A percentile compares a stretch with the other conserved stretches of the same genome.
Evolutionary conservation across 106 monocot species (phyloP).

Genomic region (Apostasia shenzhenica): DNA sequence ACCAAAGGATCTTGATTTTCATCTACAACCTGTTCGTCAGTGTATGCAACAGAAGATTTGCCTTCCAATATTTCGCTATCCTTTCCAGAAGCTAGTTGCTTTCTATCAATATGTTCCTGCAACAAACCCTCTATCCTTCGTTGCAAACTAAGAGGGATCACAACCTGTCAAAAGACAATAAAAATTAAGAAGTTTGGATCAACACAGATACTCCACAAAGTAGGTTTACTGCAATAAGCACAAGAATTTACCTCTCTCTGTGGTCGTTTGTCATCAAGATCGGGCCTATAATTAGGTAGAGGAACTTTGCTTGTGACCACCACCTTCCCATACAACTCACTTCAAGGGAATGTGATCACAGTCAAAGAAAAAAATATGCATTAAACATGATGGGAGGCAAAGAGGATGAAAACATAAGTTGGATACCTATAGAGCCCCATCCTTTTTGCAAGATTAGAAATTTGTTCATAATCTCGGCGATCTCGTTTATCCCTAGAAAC

Average conservation of each 20-base stretch:
- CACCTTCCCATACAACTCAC: constrained; percentile 88
- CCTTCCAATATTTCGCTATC: constrained; percentile 10
- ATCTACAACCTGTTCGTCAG: constrained; percentile 27
- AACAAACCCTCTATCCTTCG: constrained; percentile 87
- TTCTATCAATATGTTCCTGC: constrained; percentile 86
- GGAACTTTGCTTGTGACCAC: constrained; percentile 97
- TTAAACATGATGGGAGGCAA: neutral
- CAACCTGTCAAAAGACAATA: constrained; percentile 45
- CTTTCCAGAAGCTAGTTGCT: constrained; percentile 31
- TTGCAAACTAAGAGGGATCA: constrained; percentile 86
- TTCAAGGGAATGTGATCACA: constrained; percentile 11
- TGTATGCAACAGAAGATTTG: constrained; percentile 18
- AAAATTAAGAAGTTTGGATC: constrained; percentile 1
- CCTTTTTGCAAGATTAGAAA: constrained; percentile 73
- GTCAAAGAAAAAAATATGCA: neutral
- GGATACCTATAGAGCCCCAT: constrained; percentile 92
- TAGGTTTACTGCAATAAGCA: neutral
- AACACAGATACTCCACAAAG: neutral
- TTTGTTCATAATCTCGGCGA: constrained; percentile 96
- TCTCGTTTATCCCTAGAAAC: constrained; percentile 89
- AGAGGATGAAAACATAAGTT: neutral
- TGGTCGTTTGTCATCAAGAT: constrained; percentile 95
- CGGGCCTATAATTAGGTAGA: constrained; percentile 93
- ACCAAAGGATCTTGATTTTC: constrained; percentile 49
- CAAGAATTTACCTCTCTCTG: constrained; percentile 73